A percentile compares a stretch with the other conserved stretches of the same genome.
These are phyloP conservation scores for Beauveria caledonica DNA, from an alignment of 2,329 filamentous ascomycete genomes.

Conservation along the genomic window DNA sequence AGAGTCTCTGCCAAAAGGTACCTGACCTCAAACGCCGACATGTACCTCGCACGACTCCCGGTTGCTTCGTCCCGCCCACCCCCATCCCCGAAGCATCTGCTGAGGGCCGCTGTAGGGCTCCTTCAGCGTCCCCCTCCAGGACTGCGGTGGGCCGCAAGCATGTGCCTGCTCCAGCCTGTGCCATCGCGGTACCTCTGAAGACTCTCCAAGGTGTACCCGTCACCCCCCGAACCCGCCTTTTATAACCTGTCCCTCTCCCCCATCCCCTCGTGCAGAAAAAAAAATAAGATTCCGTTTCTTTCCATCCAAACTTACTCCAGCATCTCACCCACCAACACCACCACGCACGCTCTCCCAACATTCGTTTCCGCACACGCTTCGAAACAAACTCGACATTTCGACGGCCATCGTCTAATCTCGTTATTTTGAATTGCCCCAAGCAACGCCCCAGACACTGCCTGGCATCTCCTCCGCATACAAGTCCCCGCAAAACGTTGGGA, in stretches of 20 bases:
- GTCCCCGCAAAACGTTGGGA: not conserved
- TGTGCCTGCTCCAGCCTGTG: constrained; percentile 8
- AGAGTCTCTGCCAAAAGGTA: constrained; percentile 7
- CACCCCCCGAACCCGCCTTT: constrained; percentile 17
- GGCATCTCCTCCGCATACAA: not conserved
- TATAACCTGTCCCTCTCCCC: constrained; percentile 21
- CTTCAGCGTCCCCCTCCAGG: not conserved
- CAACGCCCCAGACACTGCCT: not conserved
- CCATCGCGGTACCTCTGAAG: constrained; percentile 10
- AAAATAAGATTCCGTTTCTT: constrained; percentile 14
- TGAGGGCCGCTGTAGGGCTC: not conserved
- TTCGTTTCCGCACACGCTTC: constrained; percentile 4
- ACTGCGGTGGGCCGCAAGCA: constrained; percentile 11
- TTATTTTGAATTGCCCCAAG: not conserved
- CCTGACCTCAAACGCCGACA: constrained; percentile 14
- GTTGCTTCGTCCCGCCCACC: constrained; percentile 12
- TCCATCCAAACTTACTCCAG: constrained; percentile 12
- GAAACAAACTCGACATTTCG: not conserved
- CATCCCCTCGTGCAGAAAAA: constrained; percentile 15
- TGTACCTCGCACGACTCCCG: constrained; percentile 14
- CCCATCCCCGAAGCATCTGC: not conserved
- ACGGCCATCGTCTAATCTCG: not conserved
- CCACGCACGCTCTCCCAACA: not conserved
- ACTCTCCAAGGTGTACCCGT: constrained; percentile 10
- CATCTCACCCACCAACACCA: constrained; percentile 3